Evolutionary conservation across 2,329 filamentous ascomycete species (phyloP).

Genomic region (Fusarium cyanostomum): DNA sequence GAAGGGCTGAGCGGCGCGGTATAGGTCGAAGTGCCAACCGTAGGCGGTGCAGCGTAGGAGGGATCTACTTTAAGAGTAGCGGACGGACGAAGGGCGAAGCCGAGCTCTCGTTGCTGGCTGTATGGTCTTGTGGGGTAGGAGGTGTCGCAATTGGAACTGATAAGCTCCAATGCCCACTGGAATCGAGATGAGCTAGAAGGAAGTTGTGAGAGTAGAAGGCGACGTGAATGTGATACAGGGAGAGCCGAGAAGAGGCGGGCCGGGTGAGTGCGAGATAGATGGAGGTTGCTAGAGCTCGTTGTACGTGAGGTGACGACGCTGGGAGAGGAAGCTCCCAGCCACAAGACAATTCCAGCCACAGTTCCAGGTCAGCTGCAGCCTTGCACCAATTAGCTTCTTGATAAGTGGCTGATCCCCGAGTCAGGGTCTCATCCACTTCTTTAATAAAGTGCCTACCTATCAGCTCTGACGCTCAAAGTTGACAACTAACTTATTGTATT

Average conservation of each 20-base stretch:
- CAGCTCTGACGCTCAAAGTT: not conserved
- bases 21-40: not conserved
- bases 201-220: not conserved
- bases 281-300: constrained; percentile 23
- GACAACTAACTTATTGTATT: not conserved
- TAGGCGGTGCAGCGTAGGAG: not conserved
- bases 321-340: constrained; percentile 21
- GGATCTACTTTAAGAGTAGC: not conserved
- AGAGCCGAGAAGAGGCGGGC: constrained; percentile 22
- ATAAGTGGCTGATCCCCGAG: not conserved
- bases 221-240: not conserved
- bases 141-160: not conserved
- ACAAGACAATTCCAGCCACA: constrained; percentile 26
- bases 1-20: not conserved
- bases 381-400: not conserved
- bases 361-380: not conserved
- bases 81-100: not conserved
- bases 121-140: not conserved
- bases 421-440: too few species aligned
- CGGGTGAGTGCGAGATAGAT: constrained; percentile 22
- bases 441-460: too few species aligned
- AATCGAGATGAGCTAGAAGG: not conserved
- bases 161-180: not conserved
- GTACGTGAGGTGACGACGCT: constrained; percentile 4
- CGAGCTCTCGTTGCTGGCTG: not conserved